A percentile compares a stretch with the other conserved stretches of the same genome.
Evolutionary conservation across 2,329 filamentous ascomycete genomes (phyloP).

Genomic region (Helminthosporium solani): DNA sequence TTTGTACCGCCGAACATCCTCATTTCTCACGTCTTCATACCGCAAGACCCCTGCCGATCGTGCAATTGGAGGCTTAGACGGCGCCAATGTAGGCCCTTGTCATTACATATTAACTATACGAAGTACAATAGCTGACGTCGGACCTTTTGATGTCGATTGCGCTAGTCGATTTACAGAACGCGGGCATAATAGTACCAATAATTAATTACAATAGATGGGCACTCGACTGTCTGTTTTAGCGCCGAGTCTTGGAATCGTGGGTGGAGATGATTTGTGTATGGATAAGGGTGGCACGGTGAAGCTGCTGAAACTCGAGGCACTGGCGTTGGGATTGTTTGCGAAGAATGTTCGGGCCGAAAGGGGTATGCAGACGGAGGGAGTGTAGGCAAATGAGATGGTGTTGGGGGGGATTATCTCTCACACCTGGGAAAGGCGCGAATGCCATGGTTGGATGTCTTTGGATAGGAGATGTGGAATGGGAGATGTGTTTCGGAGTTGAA

Average conservation of each 20-base stretch:
- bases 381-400: constrained; percentile 4
- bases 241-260: neutral
- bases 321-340: too few species aligned
- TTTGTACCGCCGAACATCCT: constrained; percentile 6
- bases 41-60: constrained; percentile 11
- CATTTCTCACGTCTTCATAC: constrained; percentile 8
- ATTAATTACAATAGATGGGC: too few species aligned
- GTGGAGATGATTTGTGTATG: neutral
- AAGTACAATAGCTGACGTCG: neutral
- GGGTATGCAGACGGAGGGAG: neutral
- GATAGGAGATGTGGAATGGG: neutral
- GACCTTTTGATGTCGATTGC: neutral
- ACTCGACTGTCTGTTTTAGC: neutral
- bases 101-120: constrained; percentile 1
- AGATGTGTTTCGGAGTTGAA: constrained; percentile 9
- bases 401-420: neutral
- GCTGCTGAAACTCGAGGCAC: neutral
- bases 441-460: constrained; percentile 8
- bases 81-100: neutral
- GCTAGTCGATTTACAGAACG: too few species aligned
- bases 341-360: constrained; percentile 6
- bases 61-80: neutral
- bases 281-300: neutral
- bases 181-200: too few species aligned
- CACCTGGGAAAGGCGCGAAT: constrained; percentile 1